Base-by-base conservation (phyloP, 345 rosid genomes). In the Hypericum androsaemum region DNA sequence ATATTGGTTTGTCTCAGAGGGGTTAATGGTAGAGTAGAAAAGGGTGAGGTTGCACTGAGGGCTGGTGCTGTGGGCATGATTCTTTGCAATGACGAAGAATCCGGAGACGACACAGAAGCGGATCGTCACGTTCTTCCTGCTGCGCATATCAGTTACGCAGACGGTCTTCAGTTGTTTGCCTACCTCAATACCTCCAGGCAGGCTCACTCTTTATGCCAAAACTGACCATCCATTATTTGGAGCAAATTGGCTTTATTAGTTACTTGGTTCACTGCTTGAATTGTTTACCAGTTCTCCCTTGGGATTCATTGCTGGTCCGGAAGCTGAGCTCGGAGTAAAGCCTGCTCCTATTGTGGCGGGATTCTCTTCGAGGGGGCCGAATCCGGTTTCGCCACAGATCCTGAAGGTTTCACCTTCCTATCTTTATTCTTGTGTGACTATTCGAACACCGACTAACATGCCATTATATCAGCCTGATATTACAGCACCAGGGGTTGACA, bases 41-140 rank as follows among this genome's bases (percentile, higher is more conserved):
- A 88, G 62, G 81, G 92, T 10, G 28, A 43, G 0, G 57, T 63
- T 39, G 90, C 75, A 3, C 58, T 62, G 5, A 3, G 0, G 14
- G 92, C 82, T 0, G 87, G 97, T 1, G 95, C 83, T 0, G 80
- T 12, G 0, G 95, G 92, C 47, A 79, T 85, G 83, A 79, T 85
- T 46, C 71, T 88, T 12, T 80, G 81, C 78, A 88, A 85, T 35
- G 81, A 77, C 28, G 32, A 69, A 44, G 39, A 40, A 0, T 62
- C 46, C 32, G 87, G 89, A 10, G 66, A 76, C 37, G 77, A 72
- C 32, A 40, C 82, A 36, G 49, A 55, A 6, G 69, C 84, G 0
- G 90, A 82, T 64, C 64, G 77, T 13, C 95, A 80, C 61, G 57
- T 82, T 46, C 82, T 84, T 39, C 90, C 97, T 2, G 72, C 88